A percentile compares a stretch with the other conserved stretches of the same genome.
Conservation (phyloP, 805 yeast species). For the Debaryomyces tyrocola region DNA sequence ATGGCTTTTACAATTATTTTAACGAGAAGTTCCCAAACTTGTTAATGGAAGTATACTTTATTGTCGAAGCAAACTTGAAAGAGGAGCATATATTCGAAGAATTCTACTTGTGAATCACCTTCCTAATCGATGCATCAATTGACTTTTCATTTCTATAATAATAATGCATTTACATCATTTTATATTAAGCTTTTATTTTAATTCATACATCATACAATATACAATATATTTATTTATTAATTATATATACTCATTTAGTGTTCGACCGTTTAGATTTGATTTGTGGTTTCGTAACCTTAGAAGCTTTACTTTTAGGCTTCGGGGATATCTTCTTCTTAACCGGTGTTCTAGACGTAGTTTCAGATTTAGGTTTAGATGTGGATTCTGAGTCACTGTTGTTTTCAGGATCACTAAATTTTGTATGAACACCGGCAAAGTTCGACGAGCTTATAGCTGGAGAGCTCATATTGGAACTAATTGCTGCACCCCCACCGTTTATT, state of each 20-base stretch:
- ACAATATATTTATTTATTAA: neutral
- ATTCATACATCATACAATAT: constrained; percentile 2
- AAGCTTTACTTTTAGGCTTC: constrained; percentile 1
- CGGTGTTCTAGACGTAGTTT: neutral
- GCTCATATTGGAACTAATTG: constrained; percentile 19
- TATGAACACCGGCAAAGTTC: constrained; percentile 41
- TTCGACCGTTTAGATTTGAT: constrained; percentile 1
- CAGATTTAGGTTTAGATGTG: neutral
- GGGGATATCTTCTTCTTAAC: neutral
- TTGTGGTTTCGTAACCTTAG: constrained; percentile 1
- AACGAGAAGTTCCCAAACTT: constrained; percentile 72
- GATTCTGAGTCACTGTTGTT: constrained; percentile 5
- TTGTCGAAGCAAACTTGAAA: constrained; percentile 56
- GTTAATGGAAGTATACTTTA: constrained; percentile 69
- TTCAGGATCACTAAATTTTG: constrained; percentile 26
- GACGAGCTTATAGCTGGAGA: constrained; percentile 40
- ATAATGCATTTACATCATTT: neutral
- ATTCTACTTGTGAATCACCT: constrained; percentile 22
- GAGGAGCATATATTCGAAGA: constrained; percentile 61
- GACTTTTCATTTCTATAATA: neutral
- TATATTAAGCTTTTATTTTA: constrained; percentile 1
- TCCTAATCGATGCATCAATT: neutral
- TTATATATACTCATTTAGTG: neutral
- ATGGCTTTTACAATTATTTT: constrained; percentile 81
- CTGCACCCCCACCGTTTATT: constrained; percentile 29